Conservation (phyloP, 129 eudicot species). For the Sambucus nigra region DNA sequence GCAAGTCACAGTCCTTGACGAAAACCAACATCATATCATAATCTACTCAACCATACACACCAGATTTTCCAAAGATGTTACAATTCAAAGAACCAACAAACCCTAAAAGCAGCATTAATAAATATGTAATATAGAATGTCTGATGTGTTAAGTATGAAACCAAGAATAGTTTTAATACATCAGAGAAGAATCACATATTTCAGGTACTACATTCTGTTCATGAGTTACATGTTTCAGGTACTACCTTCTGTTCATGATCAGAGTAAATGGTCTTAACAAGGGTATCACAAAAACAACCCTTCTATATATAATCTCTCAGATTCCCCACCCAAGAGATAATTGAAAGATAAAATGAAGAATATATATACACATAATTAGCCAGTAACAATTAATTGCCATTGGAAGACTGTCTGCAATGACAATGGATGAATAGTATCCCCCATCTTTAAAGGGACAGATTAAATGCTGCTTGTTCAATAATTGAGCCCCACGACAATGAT, state of each 20-base stretch:
- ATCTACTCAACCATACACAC: neutral
- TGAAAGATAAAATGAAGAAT: neutral
- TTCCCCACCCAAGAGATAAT: conserved; percentile 3
- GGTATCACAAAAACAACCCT: neutral
- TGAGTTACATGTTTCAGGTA: neutral
- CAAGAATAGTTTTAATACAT: neutral
- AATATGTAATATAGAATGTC: neutral
- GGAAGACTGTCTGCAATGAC: no score
- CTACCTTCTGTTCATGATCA: neutral
- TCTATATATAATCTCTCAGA: neutral
- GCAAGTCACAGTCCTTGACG: neutral
- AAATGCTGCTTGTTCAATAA: no score
- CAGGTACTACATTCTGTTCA: neutral
- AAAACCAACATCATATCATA: neutral
- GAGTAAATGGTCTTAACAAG: conserved; percentile 9
- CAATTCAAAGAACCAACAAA: neutral
- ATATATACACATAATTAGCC: conserved; percentile 1
- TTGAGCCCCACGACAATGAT: no score
- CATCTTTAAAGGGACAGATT: conserved; percentile 1
- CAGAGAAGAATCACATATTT: neutral
- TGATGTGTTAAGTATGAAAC: neutral
- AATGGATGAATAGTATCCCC: neutral
- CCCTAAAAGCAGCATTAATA: neutral
- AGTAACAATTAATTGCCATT: neutral
- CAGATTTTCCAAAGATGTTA: neutral